phyloP scores from a whole-genome alignment of 2,329 filamentous ascomycete species.

The Ophiostoma australiae region DNA sequence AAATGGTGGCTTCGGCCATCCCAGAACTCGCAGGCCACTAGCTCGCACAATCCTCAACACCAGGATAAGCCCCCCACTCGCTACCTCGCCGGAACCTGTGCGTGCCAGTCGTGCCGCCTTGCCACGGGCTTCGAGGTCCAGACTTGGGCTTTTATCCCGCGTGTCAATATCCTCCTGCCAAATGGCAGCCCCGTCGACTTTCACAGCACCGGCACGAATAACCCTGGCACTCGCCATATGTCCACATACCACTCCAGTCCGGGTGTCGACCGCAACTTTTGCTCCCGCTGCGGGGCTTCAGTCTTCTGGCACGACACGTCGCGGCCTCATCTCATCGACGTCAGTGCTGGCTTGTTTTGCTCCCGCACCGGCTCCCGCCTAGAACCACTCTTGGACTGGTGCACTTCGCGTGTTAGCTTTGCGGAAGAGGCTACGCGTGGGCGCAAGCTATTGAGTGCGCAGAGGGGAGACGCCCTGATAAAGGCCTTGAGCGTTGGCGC shows the following conservation, averaged over 20 bases:
- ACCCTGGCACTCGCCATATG: background rate
- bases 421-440: constrained; percentile 45
- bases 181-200: constrained; percentile 3
- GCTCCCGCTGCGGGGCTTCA: constrained; percentile 56
- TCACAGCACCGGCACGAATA: background rate
- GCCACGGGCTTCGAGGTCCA: constrained; percentile 59
- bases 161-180: constrained; percentile 49
- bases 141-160: constrained; percentile 61
- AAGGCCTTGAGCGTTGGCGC: constrained; percentile 26
- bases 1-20: background rate
- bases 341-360: constrained; percentile 56
- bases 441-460: constrained; percentile 31
- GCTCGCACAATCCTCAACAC: background rate
- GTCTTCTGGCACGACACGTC: constrained; percentile 57
- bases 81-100: constrained; percentile 53
- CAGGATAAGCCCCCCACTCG: constrained; percentile 1
- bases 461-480: constrained; percentile 33
- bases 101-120: constrained; percentile 58
- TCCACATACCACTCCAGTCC: constrained; percentile 50
- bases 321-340: constrained; percentile 55
- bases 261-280: constrained; percentile 57
- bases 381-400: constrained; percentile 60
- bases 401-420: constrained; percentile 54
- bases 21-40: background rate
- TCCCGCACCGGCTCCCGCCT: constrained; percentile 48